Evolutionary conservation across 2,329 filamentous ascomycete genomes (phyloP).

Genomic region (Fusarium longipes): DNA sequence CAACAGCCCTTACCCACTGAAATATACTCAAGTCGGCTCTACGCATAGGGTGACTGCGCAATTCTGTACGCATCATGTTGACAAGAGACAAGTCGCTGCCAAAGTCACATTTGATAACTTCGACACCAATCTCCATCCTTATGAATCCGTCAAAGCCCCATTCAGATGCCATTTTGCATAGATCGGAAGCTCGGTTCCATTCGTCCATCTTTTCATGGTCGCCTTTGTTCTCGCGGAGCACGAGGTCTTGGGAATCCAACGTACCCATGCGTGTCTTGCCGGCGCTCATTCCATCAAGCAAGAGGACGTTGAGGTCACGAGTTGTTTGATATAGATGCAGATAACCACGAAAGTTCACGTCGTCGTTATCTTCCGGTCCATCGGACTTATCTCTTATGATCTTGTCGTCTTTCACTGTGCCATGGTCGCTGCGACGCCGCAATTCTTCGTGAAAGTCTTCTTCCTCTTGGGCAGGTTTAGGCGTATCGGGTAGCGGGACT

Average conservation of each 20-base stretch:
- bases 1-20: conserved; percentile 56
- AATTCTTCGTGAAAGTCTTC: conserved; percentile 20
- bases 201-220: conserved; percentile 54
- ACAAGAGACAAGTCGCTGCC: conserved; percentile 54
- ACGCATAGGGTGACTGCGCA: conserved; percentile 32
- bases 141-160: conserved; percentile 74
- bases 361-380: conserved; percentile 12
- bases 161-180: conserved; percentile 65
- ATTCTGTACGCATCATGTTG: conserved; percentile 46
- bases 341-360: conserved; percentile 60
- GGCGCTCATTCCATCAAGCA: conserved; percentile 77
- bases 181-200: conserved; percentile 59
- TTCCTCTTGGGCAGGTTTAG: not conserved
- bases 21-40: conserved; percentile 48
- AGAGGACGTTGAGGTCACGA: conserved; percentile 69
- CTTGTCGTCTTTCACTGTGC: not conserved
- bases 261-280: conserved; percentile 74
- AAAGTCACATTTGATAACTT: conserved; percentile 76
- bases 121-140: conserved; percentile 76
- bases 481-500: not conserved
- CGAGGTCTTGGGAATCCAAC: conserved; percentile 72
- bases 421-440: conserved; percentile 5
- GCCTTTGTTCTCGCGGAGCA: conserved; percentile 61
- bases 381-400: not conserved
- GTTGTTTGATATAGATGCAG: conserved; percentile 74